Evolutionary conservation across 768 basidiomycete species (phyloP), one percentile per base, ranked within the genome.

Genomic region (Termitomyces sp.): DNA sequence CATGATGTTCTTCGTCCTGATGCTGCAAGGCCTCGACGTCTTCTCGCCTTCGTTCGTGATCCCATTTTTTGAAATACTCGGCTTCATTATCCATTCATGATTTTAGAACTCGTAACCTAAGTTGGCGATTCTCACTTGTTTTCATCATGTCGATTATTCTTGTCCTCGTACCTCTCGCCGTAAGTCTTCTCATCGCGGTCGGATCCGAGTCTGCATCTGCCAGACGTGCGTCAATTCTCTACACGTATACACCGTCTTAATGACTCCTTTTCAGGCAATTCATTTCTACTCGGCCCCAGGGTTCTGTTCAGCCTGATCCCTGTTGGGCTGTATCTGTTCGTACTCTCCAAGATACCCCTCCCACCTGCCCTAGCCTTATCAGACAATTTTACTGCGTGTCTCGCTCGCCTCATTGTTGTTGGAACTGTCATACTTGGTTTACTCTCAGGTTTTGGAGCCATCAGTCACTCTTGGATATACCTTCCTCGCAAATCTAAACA

Each of bases 401-500:
- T 86, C 2, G 75, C 87, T 2, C 82, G 91, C 12, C 77, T 93
- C 15, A 82, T 88, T 20, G 87, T 92, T 20, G 71, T 93, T 22
- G 92, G 92, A 2, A 92, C 87, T 0, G 76, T 86, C 33, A 81
- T 92, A 57, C 84, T 94, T n/a, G 92, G 92, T 6, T 67, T 86
- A 3, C 76, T 94, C 6, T 91, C 91, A 0, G 92, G 92, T 0
- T 88, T 91, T 61, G 91, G 91, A 61, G 86, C 89, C 3, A 76
- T 89, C 50, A 84, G 79, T 61, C 86, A 81, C 48, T 80, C 84
- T 0, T 89, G 89, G 88, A 72, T 71, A 6, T 84, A 79, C 65
- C 68, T 87, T 13, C 84, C 84, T 0, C 68, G 74, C 39, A 63
- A 76, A 18, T 74, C 73, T 6, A 64, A 58, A 3, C 61, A 62